Base-by-base conservation (phyloP, 495 filamentous ascomycete species). In the Penicillium chermesinum region DNA sequence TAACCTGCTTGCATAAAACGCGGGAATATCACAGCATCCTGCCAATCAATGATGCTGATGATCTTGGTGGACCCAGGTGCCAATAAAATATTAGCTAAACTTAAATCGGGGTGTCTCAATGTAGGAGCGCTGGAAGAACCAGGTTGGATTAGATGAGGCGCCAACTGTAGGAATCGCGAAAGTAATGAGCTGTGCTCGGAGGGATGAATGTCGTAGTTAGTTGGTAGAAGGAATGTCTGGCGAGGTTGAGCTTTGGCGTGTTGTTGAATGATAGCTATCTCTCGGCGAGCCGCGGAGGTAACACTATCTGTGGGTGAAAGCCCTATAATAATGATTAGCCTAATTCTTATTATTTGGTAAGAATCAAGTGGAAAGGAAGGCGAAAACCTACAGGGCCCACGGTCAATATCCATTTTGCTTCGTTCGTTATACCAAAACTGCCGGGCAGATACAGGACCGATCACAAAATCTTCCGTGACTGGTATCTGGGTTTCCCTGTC, bases 331-430 rank as follows among this genome's bases (percentile, higher is more conserved):
- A 54, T 48, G 8, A 54, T 61, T 27, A 61, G 55, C 34, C 44
- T 33, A 14, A 32, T 25, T 56, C 41, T 44, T 49, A 27, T 25
- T 13, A 8, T n/a, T 47, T 53, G 10, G 15, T 42, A 48, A 35
- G 45, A 25, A 35, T 32, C 36, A 50, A n/a, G n/a, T n/a, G n/a
- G n/a, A n/a, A n/a, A n/a, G n/a, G n/a, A n/a, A n/a, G n/a, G n/a
- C n/a, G n/a, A n/a, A n/a, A n/a, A 45, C 60, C 7, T 52, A 72
- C 63, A 72, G 17, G 71, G 70, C 8, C 71, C 68, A 57, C 63
- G 67, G 50, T 68, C 50, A 40, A 68, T 49, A 32, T 64, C 46
- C n/a, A 19, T 58, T 51, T 56, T 46, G 17, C 48, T 53, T 49
- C 58, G 60, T 52, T 69, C 58, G 20, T 53, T 59, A 66, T 67